Evolutionary conservation across 192 early-diverging fungal genomes (phyloP).

Genomic region (Geosiphon pyriformis): DNA sequence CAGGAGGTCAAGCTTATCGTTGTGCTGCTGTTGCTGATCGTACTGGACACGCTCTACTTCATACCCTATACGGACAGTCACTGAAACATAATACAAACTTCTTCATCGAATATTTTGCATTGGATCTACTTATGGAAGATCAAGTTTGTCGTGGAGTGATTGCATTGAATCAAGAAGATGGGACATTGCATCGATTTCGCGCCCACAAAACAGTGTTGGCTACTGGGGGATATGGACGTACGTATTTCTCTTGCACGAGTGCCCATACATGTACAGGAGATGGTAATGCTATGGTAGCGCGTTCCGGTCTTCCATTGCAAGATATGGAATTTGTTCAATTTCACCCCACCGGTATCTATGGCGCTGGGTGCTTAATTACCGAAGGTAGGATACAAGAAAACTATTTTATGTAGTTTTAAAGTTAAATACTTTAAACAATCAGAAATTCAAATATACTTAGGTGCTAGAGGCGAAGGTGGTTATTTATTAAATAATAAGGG

Average conservation of each 20-base stretch:
- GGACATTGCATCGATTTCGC: conserved; percentile 95
- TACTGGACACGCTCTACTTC: conserved; percentile 95
- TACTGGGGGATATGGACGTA: conserved; percentile 98
- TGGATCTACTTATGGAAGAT: conserved; percentile 98
- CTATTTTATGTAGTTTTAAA: no score
- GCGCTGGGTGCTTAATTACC: conserved; percentile 95
- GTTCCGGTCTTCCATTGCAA: conserved; percentile 94
- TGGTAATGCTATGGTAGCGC: conserved; percentile 98
- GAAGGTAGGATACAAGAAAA: conserved; percentile 54
- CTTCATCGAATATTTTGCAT: conserved; percentile 99
- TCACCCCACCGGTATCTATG: conserved; percentile 99
- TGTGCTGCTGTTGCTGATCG: conserved; percentile 98
- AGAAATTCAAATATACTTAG: conserved; percentile 13
- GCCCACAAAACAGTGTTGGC: conserved; percentile 97
- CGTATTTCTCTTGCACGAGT: conserved; percentile 97
- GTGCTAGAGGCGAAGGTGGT: conserved; percentile 93
- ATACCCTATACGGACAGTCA: conserved; percentile 97
- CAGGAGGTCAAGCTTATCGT: conserved; percentile 93
- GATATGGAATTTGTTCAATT: conserved; percentile 99
- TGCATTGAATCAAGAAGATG: conserved; percentile 97
- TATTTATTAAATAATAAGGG: conserved; percentile 93
- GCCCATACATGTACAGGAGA: conserved; percentile 99
- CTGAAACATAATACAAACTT: conserved; percentile 92
- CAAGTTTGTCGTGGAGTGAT: conserved; percentile 95
- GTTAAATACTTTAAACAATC: no score